Evolutionary conservation across 1,139 yeast genomes (phyloP).

Genomic region (Saccharomyces hybrid): DNA sequence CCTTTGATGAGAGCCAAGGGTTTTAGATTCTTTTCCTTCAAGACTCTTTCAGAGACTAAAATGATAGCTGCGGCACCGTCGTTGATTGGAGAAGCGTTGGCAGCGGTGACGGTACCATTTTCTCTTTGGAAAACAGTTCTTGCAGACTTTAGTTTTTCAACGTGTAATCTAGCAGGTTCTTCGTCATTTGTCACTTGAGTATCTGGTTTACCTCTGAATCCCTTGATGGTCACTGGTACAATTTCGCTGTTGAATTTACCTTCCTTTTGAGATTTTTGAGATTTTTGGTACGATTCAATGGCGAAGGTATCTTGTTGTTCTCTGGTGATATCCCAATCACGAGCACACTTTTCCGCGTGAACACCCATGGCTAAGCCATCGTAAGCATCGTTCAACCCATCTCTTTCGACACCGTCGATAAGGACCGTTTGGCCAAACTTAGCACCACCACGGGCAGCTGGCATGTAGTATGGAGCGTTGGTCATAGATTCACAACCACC

Average conservation of each 20-base stretch:
- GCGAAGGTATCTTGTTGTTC: constrained; percentile 71
- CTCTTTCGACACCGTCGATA: constrained; percentile 84
- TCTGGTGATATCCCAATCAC: constrained; percentile 54
- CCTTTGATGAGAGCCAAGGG: constrained; percentile 85
- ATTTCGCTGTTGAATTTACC: constrained; percentile 81
- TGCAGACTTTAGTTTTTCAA: constrained; percentile 65
- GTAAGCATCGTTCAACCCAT: constrained; percentile 88
- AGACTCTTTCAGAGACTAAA: constrained; percentile 73
- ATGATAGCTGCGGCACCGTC: constrained; percentile 97
- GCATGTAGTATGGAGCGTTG: constrained; percentile 88
- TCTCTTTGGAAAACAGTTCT: constrained; percentile 90
- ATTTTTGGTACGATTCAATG: constrained; percentile 61
- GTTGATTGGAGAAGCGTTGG: constrained; percentile 90
- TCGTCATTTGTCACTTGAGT: constrained; percentile 60
- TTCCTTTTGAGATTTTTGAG: constrained; percentile 65
- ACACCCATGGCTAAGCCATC: constrained; percentile 87
- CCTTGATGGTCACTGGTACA: constrained; percentile 80
- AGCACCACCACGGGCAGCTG: constrained; percentile 77
- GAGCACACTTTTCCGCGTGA: constrained; percentile 93
- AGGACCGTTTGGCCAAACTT: constrained; percentile 76
- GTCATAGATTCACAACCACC: constrained; percentile 99
- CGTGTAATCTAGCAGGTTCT: constrained; percentile 66
- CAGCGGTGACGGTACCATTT: constrained; percentile 91
- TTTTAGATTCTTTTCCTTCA: constrained; percentile 73
- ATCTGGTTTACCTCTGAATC: constrained; percentile 90